Conservation (phyloP, 75 land plant species). For the Picea glauca region DNA sequence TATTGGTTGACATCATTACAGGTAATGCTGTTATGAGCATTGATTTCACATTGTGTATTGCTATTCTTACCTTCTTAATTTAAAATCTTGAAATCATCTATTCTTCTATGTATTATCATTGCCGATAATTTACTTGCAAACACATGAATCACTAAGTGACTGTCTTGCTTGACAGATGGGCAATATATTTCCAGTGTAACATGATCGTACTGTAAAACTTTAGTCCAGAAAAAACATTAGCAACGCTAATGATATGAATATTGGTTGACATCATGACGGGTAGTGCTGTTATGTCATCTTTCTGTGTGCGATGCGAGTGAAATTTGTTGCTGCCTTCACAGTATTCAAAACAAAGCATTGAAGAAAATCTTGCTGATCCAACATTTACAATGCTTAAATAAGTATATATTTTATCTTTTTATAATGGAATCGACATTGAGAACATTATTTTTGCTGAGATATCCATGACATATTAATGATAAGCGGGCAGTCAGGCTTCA, state of each 20-base stretch:
- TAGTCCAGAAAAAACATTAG: conserved; percentile 45
- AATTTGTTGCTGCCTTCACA: no score
- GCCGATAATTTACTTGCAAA: not conserved
- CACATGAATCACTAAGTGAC: not conserved
- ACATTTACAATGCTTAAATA: no score
- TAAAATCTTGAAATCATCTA: not conserved
- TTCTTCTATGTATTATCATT: not conserved
- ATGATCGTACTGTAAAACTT: conserved; percentile 91
- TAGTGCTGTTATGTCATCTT: no score
- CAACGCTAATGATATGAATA: conserved; percentile 35
- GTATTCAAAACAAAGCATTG: no score
- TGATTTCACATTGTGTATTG: not conserved
- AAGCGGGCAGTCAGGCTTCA: no score
- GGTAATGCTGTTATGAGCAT: not conserved
- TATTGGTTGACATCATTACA: conserved; percentile 17
- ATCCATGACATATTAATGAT: no score
- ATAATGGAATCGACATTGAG: no score
- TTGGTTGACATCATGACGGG: conserved; percentile 17
- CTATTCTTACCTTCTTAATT: not conserved
- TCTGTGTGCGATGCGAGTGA: no score
- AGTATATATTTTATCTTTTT: no score
- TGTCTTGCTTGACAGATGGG: conserved; percentile 53
- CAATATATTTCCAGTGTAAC: conserved; percentile 72
- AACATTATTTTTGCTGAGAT: no score
- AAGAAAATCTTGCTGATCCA: no score